phyloP scores from a whole-genome alignment of 176 grass and related monocot species.

The Canna indica region DNA sequence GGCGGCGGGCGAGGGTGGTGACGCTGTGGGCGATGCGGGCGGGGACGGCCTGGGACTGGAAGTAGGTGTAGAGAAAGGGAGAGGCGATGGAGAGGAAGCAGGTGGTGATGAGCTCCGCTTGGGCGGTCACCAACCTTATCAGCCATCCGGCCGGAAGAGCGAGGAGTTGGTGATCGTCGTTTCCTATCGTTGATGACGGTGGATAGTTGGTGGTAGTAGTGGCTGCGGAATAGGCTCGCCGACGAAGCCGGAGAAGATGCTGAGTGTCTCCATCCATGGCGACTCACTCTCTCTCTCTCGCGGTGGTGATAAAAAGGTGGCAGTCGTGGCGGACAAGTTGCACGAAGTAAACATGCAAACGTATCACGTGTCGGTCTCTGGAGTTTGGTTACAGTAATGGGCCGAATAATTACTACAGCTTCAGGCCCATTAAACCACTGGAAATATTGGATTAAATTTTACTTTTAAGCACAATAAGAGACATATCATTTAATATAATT shows the following conservation, averaged over 20 bases:
- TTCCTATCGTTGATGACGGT: no score
- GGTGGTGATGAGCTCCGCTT: conserved; percentile 23
- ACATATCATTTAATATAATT: no score
- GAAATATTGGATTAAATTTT: no score
- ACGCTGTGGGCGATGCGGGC: not conserved
- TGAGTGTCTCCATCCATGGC: not conserved
- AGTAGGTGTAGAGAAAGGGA: conserved; percentile 24
- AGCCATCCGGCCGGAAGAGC: conserved; percentile 31
- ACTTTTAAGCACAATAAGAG: no score
- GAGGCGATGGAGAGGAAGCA: conserved; percentile 19
- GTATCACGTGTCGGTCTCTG: not conserved
- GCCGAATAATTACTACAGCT: no score
- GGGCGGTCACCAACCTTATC: conserved; percentile 1
- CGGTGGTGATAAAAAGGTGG: not conserved
- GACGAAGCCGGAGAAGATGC: not conserved
- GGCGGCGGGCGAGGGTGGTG: conserved; percentile 21
- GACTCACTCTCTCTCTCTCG: not conserved
- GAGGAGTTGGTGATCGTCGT: conserved; percentile 9
- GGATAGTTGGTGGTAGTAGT: no score
- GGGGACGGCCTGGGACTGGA: conserved; percentile 23
- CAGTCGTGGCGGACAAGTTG: not conserved
- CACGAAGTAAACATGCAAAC: not conserved
- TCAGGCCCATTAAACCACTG: no score
- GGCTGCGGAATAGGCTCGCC: not conserved
- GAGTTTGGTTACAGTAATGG: not conserved